Conservation (phyloP, 1,284 basidiomycete species). For the Naganishia cerealis region DNA sequence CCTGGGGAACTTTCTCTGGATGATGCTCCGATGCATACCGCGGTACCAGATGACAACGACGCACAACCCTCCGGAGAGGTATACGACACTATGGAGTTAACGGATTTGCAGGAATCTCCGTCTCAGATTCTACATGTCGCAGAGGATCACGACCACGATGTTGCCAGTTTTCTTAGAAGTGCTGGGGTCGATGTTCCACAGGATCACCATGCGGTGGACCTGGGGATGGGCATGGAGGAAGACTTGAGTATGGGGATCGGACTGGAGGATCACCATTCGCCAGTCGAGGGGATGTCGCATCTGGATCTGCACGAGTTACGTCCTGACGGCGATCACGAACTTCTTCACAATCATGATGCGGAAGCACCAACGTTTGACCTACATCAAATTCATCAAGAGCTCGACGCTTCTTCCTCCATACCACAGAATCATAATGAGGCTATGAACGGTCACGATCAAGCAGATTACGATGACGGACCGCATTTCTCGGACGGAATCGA, state of each 20-base stretch:
- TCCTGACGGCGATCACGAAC: not conserved
- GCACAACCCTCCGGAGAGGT: not conserved
- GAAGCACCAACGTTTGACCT: conserved; percentile 12
- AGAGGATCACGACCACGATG: conserved; percentile 1
- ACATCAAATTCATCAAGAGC: conserved; percentile 23
- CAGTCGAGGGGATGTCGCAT: conserved; percentile 12
- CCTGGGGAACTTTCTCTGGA: not conserved
- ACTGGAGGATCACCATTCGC: not conserved
- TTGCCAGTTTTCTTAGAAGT: conserved; percentile 13
- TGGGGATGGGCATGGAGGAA: not conserved
- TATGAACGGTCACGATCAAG: not conserved
- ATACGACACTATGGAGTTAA: conserved; percentile 11
- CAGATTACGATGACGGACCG: not conserved
- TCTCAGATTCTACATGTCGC: not conserved
- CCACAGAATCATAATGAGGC: not conserved
- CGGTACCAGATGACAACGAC: not conserved
- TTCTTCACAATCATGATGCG: not conserved
- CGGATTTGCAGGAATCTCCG: not conserved
- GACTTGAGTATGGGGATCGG: conserved; percentile 9
- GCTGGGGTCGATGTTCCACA: conserved; percentile 12
- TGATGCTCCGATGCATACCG: not conserved
- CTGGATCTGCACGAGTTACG: not conserved
- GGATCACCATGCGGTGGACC: conserved; percentile 9
- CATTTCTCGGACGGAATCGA: not conserved
- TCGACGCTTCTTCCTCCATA: conserved; percentile 7